Evolutionary conservation across 768 basidiomycete genomes (phyloP).

Genomic region (Boletus insuetus): DNA sequence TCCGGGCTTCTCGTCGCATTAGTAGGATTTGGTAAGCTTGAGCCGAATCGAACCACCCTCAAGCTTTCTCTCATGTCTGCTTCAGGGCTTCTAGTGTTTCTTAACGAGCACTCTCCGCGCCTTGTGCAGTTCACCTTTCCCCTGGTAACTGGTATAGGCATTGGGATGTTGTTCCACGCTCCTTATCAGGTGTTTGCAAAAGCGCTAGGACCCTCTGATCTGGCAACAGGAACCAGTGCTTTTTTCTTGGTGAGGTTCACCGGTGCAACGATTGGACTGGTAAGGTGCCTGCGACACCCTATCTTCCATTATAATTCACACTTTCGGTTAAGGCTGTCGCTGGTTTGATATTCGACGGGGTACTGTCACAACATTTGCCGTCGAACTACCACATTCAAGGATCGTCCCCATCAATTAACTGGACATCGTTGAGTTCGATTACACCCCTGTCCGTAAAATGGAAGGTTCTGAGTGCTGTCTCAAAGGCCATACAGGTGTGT

Average conservation of each 20-base stretch:
- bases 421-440: conserved; percentile 47
- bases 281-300: conserved; percentile 34
- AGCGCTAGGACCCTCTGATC: conserved; percentile 59
- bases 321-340: conserved; percentile 58
- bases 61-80: conserved; percentile 11
- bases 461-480: conserved; percentile 50
- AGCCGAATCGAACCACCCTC: neutral
- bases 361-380: conserved; percentile 49
- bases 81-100: conserved; percentile 63
- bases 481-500: conserved; percentile 62
- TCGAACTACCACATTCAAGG: conserved; percentile 40
- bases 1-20: conserved; percentile 62
- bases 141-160: conserved; percentile 68
- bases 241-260: conserved; percentile 89
- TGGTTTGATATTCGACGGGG: conserved; percentile 67
- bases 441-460: conserved; percentile 44
- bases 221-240: conserved; percentile 79
- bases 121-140: conserved; percentile 54
- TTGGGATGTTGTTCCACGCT: conserved; percentile 84
- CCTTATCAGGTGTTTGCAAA: conserved; percentile 79
- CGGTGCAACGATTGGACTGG: conserved; percentile 79
- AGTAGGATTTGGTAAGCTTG: conserved; percentile 65
- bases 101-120: conserved; percentile 51
- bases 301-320: conserved; percentile 11
- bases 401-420: conserved; percentile 50